phyloP scores from a whole-genome alignment of 352 stramenopile species.

The Phytophthora gonapodyides region DNA sequence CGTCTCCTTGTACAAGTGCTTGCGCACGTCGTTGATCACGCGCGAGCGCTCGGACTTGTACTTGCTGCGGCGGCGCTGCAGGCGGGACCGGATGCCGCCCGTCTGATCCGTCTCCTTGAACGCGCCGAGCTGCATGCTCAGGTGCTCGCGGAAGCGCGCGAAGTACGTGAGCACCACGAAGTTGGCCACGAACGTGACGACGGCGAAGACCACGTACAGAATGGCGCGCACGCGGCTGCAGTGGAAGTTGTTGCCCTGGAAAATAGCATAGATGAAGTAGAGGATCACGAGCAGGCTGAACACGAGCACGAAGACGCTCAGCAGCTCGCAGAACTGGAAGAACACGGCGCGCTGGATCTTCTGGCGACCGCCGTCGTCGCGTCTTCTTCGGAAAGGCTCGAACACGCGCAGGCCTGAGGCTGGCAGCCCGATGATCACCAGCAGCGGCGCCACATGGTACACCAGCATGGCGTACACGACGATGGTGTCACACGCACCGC shows the following conservation, averaged over 20 bases:
- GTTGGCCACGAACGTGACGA: conserved; percentile 58
- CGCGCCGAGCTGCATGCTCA: conserved; percentile 86
- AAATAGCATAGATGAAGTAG: conserved; percentile 66
- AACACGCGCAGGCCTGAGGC: conserved; percentile 63
- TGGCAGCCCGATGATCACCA: conserved; percentile 69
- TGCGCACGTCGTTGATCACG: conserved; percentile 63
- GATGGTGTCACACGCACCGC: conserved; percentile 60
- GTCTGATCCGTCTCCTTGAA: conserved; percentile 86
- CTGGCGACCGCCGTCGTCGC: conserved; percentile 35
- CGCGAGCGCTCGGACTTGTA: conserved; percentile 53
- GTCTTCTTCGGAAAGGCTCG: conserved; percentile 69
- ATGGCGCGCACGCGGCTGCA: conserved; percentile 48
- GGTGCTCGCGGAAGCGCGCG: conserved; percentile 81
- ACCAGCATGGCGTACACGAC: conserved; percentile 70
- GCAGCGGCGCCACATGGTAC: conserved; percentile 64
- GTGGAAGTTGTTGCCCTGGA: conserved; percentile 70
- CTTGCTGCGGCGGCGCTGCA: conserved; percentile 35
- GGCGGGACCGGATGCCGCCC: conserved; percentile 66
- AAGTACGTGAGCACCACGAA: conserved; percentile 81
- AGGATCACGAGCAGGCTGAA: conserved; percentile 60
- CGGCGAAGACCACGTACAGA: conserved; percentile 50
- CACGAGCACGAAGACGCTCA: conserved; percentile 58
- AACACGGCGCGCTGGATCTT: conserved; percentile 80
- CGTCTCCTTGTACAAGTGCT: conserved; percentile 71
- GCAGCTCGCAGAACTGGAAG: conserved; percentile 75